Percentiles rank a stretch among this genome's conserved stretches.
phyloP scores from a whole-genome alignment of 352 stramenopile genomes.

The Phytophthora hibernalis region DNA sequence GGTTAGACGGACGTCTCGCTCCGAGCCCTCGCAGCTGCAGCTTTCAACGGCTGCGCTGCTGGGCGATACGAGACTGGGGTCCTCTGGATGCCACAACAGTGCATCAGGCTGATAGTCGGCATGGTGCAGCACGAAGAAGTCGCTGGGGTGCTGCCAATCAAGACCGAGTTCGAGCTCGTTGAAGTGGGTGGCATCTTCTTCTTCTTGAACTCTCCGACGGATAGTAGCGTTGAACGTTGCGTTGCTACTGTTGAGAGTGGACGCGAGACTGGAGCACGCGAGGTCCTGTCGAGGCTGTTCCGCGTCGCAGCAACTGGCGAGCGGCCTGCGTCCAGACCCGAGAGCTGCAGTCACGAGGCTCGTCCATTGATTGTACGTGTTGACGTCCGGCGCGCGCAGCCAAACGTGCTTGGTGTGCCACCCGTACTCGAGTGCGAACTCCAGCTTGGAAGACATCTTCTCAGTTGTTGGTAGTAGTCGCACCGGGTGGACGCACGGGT shows the following conservation, averaged over 20 bases:
- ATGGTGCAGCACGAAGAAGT: constrained; percentile 29
- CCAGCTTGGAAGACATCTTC: constrained; percentile 28
- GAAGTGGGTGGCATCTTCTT: constrained; percentile 17
- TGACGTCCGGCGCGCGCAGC: constrained; percentile 34
- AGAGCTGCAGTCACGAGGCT: constrained; percentile 30
- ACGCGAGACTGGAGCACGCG: constrained; percentile 34
- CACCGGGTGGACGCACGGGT: constrained; percentile 43
- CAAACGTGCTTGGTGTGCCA: constrained; percentile 37
- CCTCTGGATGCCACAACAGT: background rate
- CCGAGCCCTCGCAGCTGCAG: constrained; percentile 11
- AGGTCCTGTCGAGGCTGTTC: constrained; percentile 14
- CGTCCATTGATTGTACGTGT: constrained; percentile 34
- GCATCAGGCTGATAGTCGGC: constrained; percentile 11
- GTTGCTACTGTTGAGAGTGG: constrained; percentile 38
- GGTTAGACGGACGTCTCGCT: background rate
- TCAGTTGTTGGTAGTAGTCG: constrained; percentile 23
- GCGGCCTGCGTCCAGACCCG: constrained; percentile 36
- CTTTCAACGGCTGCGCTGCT: constrained; percentile 35
- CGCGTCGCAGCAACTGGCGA: constrained; percentile 20
- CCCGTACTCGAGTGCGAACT: constrained; percentile 41
- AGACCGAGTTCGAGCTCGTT: background rate
- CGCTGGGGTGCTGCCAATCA: constrained; percentile 6
- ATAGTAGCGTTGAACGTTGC: constrained; percentile 19
- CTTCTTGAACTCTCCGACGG: constrained; percentile 2
- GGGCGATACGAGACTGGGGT: constrained; percentile 7